Percentiles rank a stretch among this genome's conserved stretches.
Conservation (phyloP, 176 grass and related monocot genomes). For the Phragmites australis region DNA sequence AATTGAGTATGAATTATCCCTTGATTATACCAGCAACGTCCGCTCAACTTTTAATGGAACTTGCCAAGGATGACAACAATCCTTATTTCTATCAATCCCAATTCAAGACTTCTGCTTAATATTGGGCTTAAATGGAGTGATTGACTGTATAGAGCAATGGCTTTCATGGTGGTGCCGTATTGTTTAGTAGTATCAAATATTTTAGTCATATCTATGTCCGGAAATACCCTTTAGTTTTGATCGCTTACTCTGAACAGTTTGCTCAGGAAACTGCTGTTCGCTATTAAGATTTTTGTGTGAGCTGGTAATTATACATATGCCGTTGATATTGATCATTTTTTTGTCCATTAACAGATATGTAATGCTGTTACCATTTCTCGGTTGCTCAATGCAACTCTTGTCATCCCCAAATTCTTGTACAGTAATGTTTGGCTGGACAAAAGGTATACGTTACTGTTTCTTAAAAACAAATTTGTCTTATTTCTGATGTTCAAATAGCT, state of each 20-base stretch:
- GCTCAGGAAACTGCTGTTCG: not conserved
- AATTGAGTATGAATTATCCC: not conserved
- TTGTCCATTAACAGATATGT: slow-evolving; percentile 71
- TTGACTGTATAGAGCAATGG: not conserved
- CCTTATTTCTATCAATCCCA: not conserved
- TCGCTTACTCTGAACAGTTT: slow-evolving; percentile 5
- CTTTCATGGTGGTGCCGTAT: not conserved
- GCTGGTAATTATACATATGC: no score
- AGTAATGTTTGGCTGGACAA: slow-evolving; percentile 94
- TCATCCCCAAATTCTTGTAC: slow-evolving; percentile 85
- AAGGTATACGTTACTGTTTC: slow-evolving; percentile 56
- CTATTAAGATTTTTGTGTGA: no score
- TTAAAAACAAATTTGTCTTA: not conserved
- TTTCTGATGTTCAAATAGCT: slow-evolving; percentile 14
- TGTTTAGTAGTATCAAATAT: not conserved
- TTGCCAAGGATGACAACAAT: not conserved
- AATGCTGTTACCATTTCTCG: slow-evolving; percentile 86
- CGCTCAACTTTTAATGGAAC: no score
- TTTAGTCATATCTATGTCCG: not conserved
- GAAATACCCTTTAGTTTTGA: not conserved
- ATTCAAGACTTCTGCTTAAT: not conserved
- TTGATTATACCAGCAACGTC: not conserved
- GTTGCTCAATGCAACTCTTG: slow-evolving; percentile 89
- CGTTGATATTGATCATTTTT: not conserved
- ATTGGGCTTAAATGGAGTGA: not conserved